Base-by-base conservation (phyloP, 306 rosid species). In the Pterocarpus macrocarpus region DNA sequence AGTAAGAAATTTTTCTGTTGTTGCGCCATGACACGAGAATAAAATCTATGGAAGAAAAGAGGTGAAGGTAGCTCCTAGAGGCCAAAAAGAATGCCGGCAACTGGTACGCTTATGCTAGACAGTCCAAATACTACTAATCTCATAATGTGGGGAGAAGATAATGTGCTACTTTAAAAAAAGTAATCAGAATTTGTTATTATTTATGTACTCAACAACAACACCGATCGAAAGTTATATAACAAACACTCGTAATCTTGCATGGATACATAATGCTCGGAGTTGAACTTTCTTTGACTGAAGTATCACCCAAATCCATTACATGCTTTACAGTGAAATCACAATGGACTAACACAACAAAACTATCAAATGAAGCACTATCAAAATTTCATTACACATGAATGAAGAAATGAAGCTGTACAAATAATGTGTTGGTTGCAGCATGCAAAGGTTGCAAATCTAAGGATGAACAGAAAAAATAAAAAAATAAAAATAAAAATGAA, bases 301-400 rank as follows among this genome's bases (percentile, higher is more conserved):
- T 50, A 84, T 71, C 84, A 66, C 56, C 47, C 72, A 78, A 86
- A 79, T 58, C 90, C 83, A 72, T 73, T 64, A 71, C 83, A 82
- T 71, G 78, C 75, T 83, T 83, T 73, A 83, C 87, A 78, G 71
- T 52, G 73, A 80, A 64, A 77, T 84, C 78, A 64, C 75, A 80
- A 71, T 32, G 71, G 71, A 81, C 71, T 32, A 73, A 11, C 32
- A 52, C 30, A 34, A 67, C 32, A 49, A 67, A 64, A 76, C 86
- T 50, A 82, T 77, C 61, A 68, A 75, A 47, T 66, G 73, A 71
- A 89, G 53, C 82, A 78, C 93, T 88, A 88, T 90, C 97, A 94
- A 94, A 94, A 91, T 92, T 94, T 91, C 94, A 94, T 89, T 94
- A 89, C 97, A 80, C 88, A 84, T 89, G 91, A 94, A 94, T 91